phyloP scores from a whole-genome alignment of 352 stramenopile species.

The Plasmopara halstedii region DNA sequence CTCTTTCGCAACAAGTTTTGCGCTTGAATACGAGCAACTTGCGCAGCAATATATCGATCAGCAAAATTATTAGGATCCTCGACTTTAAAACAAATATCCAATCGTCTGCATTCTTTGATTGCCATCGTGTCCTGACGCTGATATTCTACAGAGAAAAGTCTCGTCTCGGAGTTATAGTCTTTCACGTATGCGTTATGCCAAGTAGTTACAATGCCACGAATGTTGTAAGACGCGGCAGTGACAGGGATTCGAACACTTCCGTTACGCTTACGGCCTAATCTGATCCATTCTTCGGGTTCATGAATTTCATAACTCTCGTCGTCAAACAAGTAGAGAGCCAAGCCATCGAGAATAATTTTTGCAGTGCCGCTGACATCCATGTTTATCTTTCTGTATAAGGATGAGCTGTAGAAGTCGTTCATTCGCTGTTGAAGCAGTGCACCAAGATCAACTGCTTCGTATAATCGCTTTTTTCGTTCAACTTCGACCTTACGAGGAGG shows the following conservation, averaged over 20 bases:
- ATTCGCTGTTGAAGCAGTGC: conserved; percentile 43
- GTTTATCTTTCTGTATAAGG: conserved; percentile 30
- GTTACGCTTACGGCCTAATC: conserved; percentile 36
- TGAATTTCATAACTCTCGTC: conserved; percentile 77
- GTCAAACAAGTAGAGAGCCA: conserved; percentile 70
- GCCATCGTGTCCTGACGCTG: conserved; percentile 58
- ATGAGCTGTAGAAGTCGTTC: conserved; percentile 26
- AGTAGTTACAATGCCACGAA: conserved; percentile 43
- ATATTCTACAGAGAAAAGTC: conserved; percentile 55
- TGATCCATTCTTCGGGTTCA: conserved; percentile 54
- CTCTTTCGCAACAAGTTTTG: conserved; percentile 68
- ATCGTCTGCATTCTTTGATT: conserved; percentile 32
- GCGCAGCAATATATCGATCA: conserved; percentile 59
- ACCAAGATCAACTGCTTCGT: conserved; percentile 38
- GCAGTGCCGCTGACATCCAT: conserved; percentile 41
- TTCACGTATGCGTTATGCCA: conserved; percentile 62
- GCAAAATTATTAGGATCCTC: conserved; percentile 75
- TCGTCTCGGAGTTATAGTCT: conserved; percentile 32
- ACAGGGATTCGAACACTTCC: conserved; percentile 58
- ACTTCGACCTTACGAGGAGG: conserved; percentile 63
- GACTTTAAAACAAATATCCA: conserved; percentile 78
- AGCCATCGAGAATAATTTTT: conserved; percentile 43
- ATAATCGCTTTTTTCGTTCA: conserved; percentile 55
- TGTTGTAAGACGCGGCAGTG: conserved; percentile 54
- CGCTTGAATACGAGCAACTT: conserved; percentile 45